phyloP scores from a whole-genome alignment of 1,284 basidiomycete genomes.

The Ustilago sp. region DNA sequence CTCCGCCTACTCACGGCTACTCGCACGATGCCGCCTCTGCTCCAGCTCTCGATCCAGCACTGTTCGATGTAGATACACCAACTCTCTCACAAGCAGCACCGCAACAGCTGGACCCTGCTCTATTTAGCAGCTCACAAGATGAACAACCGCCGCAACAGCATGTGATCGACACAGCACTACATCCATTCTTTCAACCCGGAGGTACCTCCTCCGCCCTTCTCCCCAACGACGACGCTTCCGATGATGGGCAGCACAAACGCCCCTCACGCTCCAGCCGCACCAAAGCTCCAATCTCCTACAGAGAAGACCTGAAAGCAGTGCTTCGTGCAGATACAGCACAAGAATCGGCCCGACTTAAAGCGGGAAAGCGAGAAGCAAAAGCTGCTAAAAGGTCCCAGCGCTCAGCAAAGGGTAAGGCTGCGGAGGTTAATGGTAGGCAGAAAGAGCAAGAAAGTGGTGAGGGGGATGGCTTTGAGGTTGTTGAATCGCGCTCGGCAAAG shows the following conservation, averaged over 20 bases:
- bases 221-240: slow-evolving; percentile 6
- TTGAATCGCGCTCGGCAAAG: slow-evolving; percentile 13
- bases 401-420: not conserved
- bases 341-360: slow-evolving; percentile 26
- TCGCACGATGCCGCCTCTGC: not conserved
- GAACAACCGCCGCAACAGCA: not conserved
- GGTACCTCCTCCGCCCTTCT: not conserved
- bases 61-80: slow-evolving; percentile 12
- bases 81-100: slow-evolving; percentile 2
- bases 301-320: slow-evolving; percentile 51
- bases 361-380: slow-evolving; percentile 19
- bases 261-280: slow-evolving; percentile 21
- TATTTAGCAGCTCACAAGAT: slow-evolving; percentile 13
- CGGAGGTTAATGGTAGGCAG: not conserved
- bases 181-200: slow-evolving; percentile 32
- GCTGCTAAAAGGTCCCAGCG: slow-evolving; percentile 17
- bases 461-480: slow-evolving; percentile 24
- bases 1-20: not conserved
- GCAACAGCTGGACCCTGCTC: slow-evolving; percentile 18
- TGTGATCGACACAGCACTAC: slow-evolving; percentile 12
- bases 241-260: slow-evolving; percentile 17
- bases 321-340: slow-evolving; percentile 37
- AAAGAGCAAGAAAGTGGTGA: not conserved
- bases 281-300: slow-evolving; percentile 40
- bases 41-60: slow-evolving; percentile 16